These are phyloP conservation scores for Tricladium varicosporioides DNA, from an alignment of 2,329 filamentous ascomycete genomes.

Conservation along the genomic window DNA sequence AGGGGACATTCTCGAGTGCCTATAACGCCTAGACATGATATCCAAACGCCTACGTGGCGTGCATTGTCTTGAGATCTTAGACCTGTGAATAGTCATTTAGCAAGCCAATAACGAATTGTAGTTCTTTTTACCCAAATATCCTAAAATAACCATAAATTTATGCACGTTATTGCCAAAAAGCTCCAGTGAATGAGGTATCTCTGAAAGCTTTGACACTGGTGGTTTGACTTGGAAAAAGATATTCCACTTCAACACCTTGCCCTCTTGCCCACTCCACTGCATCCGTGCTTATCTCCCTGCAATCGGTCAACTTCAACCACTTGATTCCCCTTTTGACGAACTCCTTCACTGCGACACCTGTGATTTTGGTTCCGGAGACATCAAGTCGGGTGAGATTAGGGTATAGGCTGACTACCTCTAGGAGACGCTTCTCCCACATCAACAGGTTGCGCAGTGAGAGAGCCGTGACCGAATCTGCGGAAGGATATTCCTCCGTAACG, in stretches of 20 bases:
- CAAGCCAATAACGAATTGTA: too few relatives aligned
- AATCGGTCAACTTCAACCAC: conserved; percentile 28
- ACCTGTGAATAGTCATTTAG: too few relatives aligned
- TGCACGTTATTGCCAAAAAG: neutral
- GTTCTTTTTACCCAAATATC: too few relatives aligned
- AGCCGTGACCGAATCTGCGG: conserved; percentile 24
- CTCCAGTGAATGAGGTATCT: neutral
- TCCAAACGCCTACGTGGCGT: too few relatives aligned
- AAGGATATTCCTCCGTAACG: conserved; percentile 22
- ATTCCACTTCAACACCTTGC: conserved; percentile 28
- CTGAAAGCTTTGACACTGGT: neutral
- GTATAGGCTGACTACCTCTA: conserved; percentile 25
- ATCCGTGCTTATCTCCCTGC: conserved; percentile 27
- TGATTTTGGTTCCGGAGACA: conserved; percentile 29
- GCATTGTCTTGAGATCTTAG: too few relatives aligned
- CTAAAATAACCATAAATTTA: neutral
- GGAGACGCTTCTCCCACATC: conserved; percentile 17
- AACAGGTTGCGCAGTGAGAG: conserved; percentile 19
- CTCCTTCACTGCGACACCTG: conserved; percentile 34
- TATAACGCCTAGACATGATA: too few relatives aligned
- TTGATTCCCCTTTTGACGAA: conserved; percentile 31
- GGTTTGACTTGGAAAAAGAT: neutral
- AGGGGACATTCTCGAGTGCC: too few relatives aligned
- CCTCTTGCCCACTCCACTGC: conserved; percentile 34
- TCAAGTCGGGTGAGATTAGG: conserved; percentile 29